Evolutionary conservation across 345 rosid species (phyloP), one percentile per base, ranked within the genome.

Genomic region (Hibiscus mutabilis): DNA sequence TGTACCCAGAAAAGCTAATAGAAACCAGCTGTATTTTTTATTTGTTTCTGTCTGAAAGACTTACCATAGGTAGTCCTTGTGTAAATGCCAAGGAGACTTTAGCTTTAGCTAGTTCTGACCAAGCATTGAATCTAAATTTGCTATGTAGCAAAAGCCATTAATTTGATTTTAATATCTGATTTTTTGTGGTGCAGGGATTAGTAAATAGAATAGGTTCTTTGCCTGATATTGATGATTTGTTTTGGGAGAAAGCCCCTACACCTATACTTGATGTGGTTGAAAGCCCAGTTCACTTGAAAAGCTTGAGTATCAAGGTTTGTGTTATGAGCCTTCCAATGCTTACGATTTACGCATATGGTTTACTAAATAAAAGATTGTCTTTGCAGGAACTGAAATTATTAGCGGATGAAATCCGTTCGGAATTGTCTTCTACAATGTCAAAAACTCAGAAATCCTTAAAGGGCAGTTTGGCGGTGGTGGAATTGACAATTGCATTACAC

Each of bases 201-300:
- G 74, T 16, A 16, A 59, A 83, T 74, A 79, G 79, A 81, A 70
- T 83, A 71, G 73, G 78, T 82, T 77, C 91, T 78, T 74, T 81
- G 40, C 88, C 96, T 55, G 89, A 89, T 79, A 79, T 82, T 58
- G 92, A 91, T 82, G 96, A 84, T 71, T 84, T 82, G 71, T 89
- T 85, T 67, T 76, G 84, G 85, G 95, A 83, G n/a, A 83, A 79
- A 76, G 69, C 71, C 3, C 82, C 85, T 11, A 89, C 97, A 0
- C 98, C 97, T 3, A 68, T 91, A 12, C 92, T 93, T 66, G 98
- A 93, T 79, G 68, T 79, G 77, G 85, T 93, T 82, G 90, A 91
- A 77, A 87, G 81, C 73, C 98, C 97, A 15, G 78, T 79, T n/a
- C 88, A 84, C 77, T 77, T 93, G 71, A 93, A 88, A 85, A 91